These are phyloP conservation scores for Cucumis sativus DNA, from an alignment of 306 rosid genomes.

Conservation along the genomic window DNA sequence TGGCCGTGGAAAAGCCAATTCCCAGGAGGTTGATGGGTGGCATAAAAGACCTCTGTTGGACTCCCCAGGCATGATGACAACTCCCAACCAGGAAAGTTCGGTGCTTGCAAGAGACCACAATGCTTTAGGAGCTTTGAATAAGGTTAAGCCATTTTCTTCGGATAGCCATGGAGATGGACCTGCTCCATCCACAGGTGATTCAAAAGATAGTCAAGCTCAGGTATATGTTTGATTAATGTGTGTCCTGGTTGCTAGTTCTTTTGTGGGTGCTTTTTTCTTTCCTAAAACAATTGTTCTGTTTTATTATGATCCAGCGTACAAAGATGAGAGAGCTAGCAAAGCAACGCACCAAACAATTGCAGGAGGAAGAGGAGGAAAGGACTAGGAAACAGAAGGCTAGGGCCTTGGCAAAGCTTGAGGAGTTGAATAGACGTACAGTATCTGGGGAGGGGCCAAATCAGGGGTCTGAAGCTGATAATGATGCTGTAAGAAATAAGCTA, in stretches of 20 bases:
- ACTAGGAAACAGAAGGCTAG: conserved; percentile 59
- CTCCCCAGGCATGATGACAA: conserved; percentile 22
- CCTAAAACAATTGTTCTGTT: conserved; percentile 7
- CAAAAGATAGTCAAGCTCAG: conserved; percentile 52
- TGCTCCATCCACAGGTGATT: conserved; percentile 28
- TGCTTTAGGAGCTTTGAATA: conserved; percentile 24
- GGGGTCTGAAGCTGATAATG: conserved; percentile 26
- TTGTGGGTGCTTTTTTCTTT: background rate
- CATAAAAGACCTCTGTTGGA: conserved; percentile 36
- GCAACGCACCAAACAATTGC: conserved; percentile 68
- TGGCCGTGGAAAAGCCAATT: conserved; percentile 37
- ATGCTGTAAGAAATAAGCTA: conserved; percentile 33
- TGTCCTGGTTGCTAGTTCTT: conserved; percentile 5
- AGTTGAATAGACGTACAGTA: conserved; percentile 47
- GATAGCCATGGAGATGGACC: conserved; percentile 41
- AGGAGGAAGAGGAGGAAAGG: conserved; percentile 86
- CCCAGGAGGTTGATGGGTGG: conserved; percentile 54
- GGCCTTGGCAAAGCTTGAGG: conserved; percentile 76
- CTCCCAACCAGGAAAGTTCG: conserved; percentile 32
- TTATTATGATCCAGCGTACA: conserved; percentile 41
- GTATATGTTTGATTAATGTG: conserved; percentile 24
- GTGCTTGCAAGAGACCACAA: conserved; percentile 40
- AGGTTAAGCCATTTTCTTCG: conserved; percentile 28
- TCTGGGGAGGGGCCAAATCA: conserved; percentile 31
- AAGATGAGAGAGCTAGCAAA: conserved; percentile 61